Percentiles rank a stretch among this genome's conserved stretches.
These are phyloP conservation scores for Quercus dentata DNA, from an alignment of 306 rosid genomes.

Conservation along the genomic window DNA sequence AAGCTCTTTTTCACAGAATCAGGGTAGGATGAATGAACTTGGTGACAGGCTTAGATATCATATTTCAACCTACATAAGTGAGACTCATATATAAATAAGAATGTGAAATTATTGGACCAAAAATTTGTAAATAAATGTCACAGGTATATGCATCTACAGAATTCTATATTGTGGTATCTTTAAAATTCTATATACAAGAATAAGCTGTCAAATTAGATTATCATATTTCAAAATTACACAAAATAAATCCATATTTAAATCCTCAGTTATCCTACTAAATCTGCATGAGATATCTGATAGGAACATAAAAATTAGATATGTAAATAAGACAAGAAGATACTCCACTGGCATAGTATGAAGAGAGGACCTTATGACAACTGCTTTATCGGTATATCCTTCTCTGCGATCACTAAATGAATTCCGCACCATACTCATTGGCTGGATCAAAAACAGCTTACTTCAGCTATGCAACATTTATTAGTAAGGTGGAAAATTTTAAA, in stretches of 20 bases:
- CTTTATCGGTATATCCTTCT: conserved; percentile 92
- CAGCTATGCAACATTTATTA: conserved; percentile 10
- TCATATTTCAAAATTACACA: background rate
- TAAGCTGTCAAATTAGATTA: background rate
- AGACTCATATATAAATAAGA: too few relatives aligned
- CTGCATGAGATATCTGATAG: background rate
- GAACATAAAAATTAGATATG: background rate
- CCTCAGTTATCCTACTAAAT: background rate
- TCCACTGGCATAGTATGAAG: conserved; percentile 12
- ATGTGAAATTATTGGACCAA: too few relatives aligned
- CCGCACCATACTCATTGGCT: conserved; percentile 88
- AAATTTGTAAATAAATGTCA: too few relatives aligned
- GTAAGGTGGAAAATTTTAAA: too few relatives aligned
- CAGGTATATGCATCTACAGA: background rate
- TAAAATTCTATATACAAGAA: background rate
- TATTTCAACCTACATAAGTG: too few relatives aligned
- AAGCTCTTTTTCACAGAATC: too few relatives aligned
- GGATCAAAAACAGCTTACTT: conserved; percentile 31
- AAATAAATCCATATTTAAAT: background rate
- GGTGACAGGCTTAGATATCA: too few relatives aligned
- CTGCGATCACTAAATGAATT: conserved; percentile 74
- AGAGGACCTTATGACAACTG: conserved; percentile 76
- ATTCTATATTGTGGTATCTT: background rate
- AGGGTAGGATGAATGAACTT: too few relatives aligned
- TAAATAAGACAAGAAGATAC: background rate